phyloP scores from a whole-genome alignment of 768 basidiomycete species.

The Mycena amicta region DNA sequence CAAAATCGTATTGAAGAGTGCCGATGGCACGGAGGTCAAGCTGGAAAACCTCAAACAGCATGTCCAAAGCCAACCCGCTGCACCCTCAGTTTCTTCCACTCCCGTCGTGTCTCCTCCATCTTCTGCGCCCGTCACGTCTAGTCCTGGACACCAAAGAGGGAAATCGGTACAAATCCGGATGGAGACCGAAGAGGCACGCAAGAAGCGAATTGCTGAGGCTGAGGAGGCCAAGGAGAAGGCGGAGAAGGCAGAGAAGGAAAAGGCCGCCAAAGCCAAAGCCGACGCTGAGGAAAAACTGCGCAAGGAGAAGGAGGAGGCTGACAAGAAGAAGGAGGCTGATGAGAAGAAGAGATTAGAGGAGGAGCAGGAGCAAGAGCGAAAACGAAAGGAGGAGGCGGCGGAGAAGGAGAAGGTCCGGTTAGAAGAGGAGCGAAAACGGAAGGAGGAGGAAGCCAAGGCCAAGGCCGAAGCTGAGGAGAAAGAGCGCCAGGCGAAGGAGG shows the following conservation, averaged over 20 bases:
- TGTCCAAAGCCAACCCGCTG: constrained; percentile 39
- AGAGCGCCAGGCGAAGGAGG: constrained; percentile 36
- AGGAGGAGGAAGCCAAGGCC: constrained; percentile 44
- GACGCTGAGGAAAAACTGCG: constrained; percentile 46
- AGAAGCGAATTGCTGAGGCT: constrained; percentile 42
- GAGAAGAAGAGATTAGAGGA: constrained; percentile 32
- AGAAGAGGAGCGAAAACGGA: constrained; percentile 27
- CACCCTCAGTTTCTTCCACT: too few relatives aligned
- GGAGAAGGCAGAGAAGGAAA: constrained; percentile 32
- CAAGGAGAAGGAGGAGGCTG: constrained; percentile 35
- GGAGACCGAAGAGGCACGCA: constrained; percentile 60
- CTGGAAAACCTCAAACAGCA: constrained; percentile 55
- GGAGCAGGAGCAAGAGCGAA: constrained; percentile 15
- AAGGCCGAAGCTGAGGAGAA: constrained; percentile 49
- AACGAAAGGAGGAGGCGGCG: constrained; percentile 20
- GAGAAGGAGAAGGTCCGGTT: too few relatives aligned
- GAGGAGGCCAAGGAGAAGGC: constrained; percentile 35
- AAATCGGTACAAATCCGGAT: constrained; percentile 55
- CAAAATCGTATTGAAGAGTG: constrained; percentile 61
- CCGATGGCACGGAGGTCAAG: constrained; percentile 66
- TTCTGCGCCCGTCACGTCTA: constrained; percentile 34
- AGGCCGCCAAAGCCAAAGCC: constrained; percentile 46
- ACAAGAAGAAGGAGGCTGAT: constrained; percentile 34
- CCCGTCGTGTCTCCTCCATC: constrained; percentile 43
- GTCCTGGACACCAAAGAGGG: constrained; percentile 41